phyloP scores from a whole-genome alignment of 2,329 filamentous ascomycete species.

The Cladosporium sp. region DNA sequence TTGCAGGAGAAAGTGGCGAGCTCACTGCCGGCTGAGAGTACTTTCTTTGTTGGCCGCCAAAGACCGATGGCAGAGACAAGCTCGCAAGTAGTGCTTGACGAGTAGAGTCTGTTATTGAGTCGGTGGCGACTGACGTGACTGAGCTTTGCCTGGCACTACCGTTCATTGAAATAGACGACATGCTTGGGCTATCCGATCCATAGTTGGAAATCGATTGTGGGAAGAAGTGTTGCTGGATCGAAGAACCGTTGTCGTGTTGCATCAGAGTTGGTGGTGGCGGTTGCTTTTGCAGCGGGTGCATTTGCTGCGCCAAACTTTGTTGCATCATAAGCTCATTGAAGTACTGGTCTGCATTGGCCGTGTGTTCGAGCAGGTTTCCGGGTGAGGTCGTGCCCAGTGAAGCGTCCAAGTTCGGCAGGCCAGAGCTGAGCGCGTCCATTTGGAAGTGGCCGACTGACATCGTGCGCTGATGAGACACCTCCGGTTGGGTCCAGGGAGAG shows the following conservation, averaged over 20 bases:
- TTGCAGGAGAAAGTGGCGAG: conserved; percentile 49
- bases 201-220: conserved; percentile 56
- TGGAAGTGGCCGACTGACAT: conserved; percentile 67
- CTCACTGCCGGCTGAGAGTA: conserved; percentile 60
- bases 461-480: conserved; percentile 63
- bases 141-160: conserved; percentile 64
- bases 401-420: conserved; percentile 74
- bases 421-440: conserved; percentile 70
- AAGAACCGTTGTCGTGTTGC: conserved; percentile 48
- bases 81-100: conserved; percentile 63
- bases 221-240: conserved; percentile 56
- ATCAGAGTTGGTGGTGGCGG: conserved; percentile 21
- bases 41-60: conserved; percentile 53
- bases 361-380: conserved; percentile 70
- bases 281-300: conserved; percentile 22
- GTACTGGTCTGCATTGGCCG: conserved; percentile 67
- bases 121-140: conserved; percentile 60
- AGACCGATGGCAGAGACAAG: conserved; percentile 59
- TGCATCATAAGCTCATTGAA: conserved; percentile 70
- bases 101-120: conserved; percentile 66
- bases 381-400: conserved; percentile 73
- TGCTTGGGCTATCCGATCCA: conserved; percentile 64
- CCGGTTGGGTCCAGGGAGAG: conserved; percentile 63
- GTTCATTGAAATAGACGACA: conserved; percentile 67
- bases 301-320: conserved; percentile 32